Conservation (phyloP, 2,329 filamentous ascomycete species). For the Aureobasidium sp. region DNA sequence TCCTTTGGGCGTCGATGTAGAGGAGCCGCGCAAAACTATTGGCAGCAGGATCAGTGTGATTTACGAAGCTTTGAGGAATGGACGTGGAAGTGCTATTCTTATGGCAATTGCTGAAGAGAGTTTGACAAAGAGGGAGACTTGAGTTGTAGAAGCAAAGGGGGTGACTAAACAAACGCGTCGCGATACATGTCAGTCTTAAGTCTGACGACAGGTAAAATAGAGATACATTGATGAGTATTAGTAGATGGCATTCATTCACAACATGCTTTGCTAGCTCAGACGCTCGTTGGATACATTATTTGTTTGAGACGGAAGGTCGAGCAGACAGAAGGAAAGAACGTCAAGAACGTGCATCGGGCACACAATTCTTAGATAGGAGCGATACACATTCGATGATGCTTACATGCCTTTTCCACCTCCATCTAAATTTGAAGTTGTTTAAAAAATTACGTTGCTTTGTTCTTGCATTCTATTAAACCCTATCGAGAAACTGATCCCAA, state of each 20-base stretch:
- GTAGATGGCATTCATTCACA: not conserved
- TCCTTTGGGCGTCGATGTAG: not conserved
- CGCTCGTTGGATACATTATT: not conserved
- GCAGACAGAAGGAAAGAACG: not conserved
- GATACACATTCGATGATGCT: too few relatives aligned
- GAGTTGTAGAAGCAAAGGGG: not conserved
- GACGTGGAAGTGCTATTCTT: conserved; percentile 19
- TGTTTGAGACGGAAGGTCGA: not conserved
- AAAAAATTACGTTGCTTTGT: not conserved
- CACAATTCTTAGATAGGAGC: too few relatives aligned
- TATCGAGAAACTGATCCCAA: not conserved
- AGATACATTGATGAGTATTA: not conserved
- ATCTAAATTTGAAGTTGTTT: not conserved
- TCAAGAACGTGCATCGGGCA: too few relatives aligned
- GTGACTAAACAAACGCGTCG: not conserved
- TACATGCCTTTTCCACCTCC: not conserved
- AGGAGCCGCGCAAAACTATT: conserved; percentile 19
- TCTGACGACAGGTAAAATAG: not conserved
- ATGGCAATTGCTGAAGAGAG: conserved; percentile 9
- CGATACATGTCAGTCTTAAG: not conserved
- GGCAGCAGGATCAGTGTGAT: conserved; percentile 21
- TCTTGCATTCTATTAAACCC: not conserved
- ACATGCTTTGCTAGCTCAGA: not conserved
- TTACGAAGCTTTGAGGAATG: conserved; percentile 23
- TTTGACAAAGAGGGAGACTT: not conserved